These are phyloP conservation scores for Fusarium agapanthi DNA, from an alignment of 2,329 filamentous ascomycete species.

Conservation along the genomic window DNA sequence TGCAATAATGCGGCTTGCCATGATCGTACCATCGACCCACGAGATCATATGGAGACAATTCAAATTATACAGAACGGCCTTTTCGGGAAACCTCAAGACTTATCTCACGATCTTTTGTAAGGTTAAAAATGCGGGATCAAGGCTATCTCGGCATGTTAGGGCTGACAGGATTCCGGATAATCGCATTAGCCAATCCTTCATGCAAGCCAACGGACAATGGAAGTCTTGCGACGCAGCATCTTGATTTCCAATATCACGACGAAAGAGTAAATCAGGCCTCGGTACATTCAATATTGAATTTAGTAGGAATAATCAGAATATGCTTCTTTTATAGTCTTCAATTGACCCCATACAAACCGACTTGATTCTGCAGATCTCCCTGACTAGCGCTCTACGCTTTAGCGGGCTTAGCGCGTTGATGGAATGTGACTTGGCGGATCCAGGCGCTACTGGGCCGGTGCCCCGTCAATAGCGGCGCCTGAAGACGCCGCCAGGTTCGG, in stretches of 20 bases:
- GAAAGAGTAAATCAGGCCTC: background rate
- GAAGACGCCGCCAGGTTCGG: no score
- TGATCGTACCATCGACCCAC: background rate
- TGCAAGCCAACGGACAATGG: background rate
- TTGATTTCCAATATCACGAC: background rate
- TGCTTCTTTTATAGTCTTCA: background rate
- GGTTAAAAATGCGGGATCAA: no score
- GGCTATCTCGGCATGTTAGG: background rate
- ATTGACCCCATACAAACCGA: background rate
- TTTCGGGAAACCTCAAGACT: no score
- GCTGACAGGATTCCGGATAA: background rate
- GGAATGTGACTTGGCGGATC: no score
- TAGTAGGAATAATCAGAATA: rapidly evolving
- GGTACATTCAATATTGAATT: background rate
- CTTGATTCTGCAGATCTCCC: no score
- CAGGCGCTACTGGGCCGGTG: no score
- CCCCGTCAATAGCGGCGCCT: background rate
- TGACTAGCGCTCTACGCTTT: background rate
- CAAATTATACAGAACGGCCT: background rate
- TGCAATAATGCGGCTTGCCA: background rate
- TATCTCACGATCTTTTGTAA: background rate
- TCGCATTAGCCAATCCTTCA: background rate
- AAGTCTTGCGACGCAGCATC: background rate
- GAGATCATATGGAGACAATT: background rate
- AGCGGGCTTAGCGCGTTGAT: background rate